Percentiles rank a stretch among this genome's conserved stretches.
Conservation (phyloP, 208 protist genomes). For the Acanthamoeba rhysodes region DNA sequence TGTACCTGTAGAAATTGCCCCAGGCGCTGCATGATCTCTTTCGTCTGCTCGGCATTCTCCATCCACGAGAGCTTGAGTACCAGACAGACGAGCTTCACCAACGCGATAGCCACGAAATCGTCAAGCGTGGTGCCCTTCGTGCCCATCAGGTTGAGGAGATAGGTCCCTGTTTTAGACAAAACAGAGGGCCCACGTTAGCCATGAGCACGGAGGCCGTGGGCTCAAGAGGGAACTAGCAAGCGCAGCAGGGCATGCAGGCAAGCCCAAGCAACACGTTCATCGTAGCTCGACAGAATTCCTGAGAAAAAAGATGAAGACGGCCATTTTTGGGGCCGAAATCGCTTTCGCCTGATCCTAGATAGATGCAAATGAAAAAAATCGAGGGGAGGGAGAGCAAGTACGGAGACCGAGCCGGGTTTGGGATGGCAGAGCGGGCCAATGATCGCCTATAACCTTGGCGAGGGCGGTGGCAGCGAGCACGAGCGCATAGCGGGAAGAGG, state of each 20-base stretch:
- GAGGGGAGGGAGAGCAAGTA: too few species aligned
- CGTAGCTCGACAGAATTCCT: too few species aligned
- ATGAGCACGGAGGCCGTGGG: too few species aligned
- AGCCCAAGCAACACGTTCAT: too few species aligned
- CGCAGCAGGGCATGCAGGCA: too few species aligned
- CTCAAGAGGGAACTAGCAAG: too few species aligned
- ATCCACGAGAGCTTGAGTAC: constrained; percentile 54
- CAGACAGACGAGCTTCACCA: constrained; percentile 63
- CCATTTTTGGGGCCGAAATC: too few species aligned
- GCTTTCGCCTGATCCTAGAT: too few species aligned
- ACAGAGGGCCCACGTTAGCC: too few species aligned
- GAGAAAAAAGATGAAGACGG: too few species aligned
- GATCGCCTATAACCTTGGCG: constrained; percentile 31
- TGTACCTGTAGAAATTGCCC: constrained; percentile 6
- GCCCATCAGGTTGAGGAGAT: constrained; percentile 34
- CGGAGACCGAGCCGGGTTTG: constrained; percentile 16
- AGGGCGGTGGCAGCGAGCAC: constrained; percentile 4
- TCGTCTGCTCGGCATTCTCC: constrained; percentile 23
- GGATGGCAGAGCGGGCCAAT: background rate
- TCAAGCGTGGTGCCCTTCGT: background rate
- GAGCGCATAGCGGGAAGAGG: constrained; percentile 20
- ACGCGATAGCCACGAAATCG: background rate
- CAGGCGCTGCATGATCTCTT: constrained; percentile 57
- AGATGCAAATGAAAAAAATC: too few species aligned
- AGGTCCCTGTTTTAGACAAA: background rate